Base-by-base conservation (phyloP, 768 basidiomycete genomes). In the Termitomyces sp. region DNA sequence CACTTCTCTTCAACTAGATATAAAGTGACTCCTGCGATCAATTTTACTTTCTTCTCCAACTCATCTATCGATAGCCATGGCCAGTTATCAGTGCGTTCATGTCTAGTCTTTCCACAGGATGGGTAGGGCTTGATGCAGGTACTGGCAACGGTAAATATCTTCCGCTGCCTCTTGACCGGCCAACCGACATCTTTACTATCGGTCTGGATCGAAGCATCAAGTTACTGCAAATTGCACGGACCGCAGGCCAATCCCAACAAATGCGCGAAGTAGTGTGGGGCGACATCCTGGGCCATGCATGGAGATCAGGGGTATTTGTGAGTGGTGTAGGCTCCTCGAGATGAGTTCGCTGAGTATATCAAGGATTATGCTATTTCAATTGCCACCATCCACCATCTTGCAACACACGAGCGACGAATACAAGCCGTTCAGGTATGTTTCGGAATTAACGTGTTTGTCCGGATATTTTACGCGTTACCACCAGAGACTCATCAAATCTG, bases 81-180 rank as follows among this genome's bases (percentile, higher is more conserved):
- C 94, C 95, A 5, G 81, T 96, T 58, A 87, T 95, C 47, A 79
- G 84, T 15, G 66, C 72, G 42, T 97, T 96, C 69, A 75, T 97
- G 26, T 75, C 80, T 7, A 81, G 78, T 42, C 67, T 97, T 14
- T 81, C 88, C 14, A 73, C 84, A 19, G 88, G 92, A 26, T 91
- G 85, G 75, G 74, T 97, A 37, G 96, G 96, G 11, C 78, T 99
- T 26, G 97, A 99, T 69, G 89, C 92, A 26, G 97, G 97, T 5
- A 93, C 93, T 26, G 97, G 97, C 1, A 99, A 99, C 63, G 97
- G 97, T 45, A 98, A 99, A 78, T 98, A 98, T 72, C 81, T 98
- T 1, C 86, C 90, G 3, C 71, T 91, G 1, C 87, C 89, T 6
- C 60, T 70, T 1, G 84, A 90, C 49, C 77, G 81, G 15, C 84